These are phyloP conservation scores for Trichophyton simii DNA, from an alignment of 2,329 filamentous ascomycete genomes.

Conservation along the genomic window DNA sequence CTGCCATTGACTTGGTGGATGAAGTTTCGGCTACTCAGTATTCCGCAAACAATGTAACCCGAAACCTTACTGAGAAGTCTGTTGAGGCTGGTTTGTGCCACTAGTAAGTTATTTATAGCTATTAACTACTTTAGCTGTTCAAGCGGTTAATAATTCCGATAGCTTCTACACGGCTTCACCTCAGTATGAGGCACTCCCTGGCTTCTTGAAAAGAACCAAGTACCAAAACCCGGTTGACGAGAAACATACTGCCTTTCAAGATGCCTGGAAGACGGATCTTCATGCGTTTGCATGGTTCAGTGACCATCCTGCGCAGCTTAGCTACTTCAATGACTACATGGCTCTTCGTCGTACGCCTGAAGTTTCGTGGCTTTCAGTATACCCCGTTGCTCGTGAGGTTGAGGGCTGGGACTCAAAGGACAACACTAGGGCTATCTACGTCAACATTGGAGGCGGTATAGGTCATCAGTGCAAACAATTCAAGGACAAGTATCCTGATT, in stretches of 20 bases:
- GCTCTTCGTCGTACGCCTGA: neutral
- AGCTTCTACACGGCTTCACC: neutral
- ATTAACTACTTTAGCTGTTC: neutral
- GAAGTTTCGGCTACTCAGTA: conserved; percentile 1
- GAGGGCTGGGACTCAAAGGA: neutral
- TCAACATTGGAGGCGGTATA: conserved; percentile 32
- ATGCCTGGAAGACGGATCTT: conserved; percentile 15
- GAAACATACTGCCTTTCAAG: conserved; percentile 21
- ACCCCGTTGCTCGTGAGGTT: neutral
- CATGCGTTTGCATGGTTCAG: conserved; percentile 21
- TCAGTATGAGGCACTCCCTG: conserved; percentile 13
- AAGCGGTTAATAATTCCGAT: neutral
- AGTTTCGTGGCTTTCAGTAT: neutral
- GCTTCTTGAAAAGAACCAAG: conserved; percentile 19
- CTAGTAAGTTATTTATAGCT: conserved; percentile 11
- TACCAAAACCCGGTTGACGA: conserved; percentile 22
- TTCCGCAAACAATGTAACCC: neutral
- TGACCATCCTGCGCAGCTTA: conserved; percentile 12
- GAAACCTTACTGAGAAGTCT: conserved; percentile 15
- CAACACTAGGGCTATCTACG: conserved; percentile 20
- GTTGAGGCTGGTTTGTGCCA: conserved; percentile 16
- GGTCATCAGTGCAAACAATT: conserved; percentile 31
- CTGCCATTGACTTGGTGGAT: conserved; percentile 11
- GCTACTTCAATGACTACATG: conserved; percentile 1
- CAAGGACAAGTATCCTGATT: conserved; percentile 20